phyloP scores from a whole-genome alignment of 331 rosid species.

The Rhamnella rubrinervis region DNA sequence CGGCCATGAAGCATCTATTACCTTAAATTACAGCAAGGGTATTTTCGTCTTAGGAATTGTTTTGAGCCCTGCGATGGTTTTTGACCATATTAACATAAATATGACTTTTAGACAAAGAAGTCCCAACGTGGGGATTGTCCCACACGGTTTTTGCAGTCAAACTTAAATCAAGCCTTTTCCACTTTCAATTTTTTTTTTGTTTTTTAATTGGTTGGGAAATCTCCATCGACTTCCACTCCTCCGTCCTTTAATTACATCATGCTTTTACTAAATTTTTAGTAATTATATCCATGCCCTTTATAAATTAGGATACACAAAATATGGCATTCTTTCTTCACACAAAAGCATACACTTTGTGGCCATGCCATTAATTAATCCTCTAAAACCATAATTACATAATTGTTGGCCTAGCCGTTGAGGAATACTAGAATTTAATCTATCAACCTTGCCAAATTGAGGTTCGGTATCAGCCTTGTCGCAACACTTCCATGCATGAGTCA shows the following conservation, averaged over 20 bases:
- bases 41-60: background rate
- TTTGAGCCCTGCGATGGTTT: background rate
- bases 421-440: background rate
- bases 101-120: too few species aligned
- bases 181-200: background rate
- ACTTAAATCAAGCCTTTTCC: background rate
- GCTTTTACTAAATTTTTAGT: too few species aligned
- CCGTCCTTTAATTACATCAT: too few species aligned
- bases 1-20: background rate
- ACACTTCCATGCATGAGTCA: background rate
- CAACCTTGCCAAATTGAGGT: background rate
- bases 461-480: background rate
- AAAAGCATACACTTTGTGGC: too few species aligned
- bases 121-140: constrained; percentile 6
- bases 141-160: constrained; percentile 18
- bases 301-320: too few species aligned
- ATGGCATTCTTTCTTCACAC: too few species aligned
- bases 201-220: background rate
- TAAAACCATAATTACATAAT: too few species aligned
- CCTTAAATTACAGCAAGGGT: background rate
- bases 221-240: too few species aligned
- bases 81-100: background rate
- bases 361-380: too few species aligned
- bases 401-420: background rate
- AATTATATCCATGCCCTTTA: too few species aligned